Evolutionary conservation across 208 protist genomes (phyloP).

Genomic region (Trichomonas vaginalis): DNA sequence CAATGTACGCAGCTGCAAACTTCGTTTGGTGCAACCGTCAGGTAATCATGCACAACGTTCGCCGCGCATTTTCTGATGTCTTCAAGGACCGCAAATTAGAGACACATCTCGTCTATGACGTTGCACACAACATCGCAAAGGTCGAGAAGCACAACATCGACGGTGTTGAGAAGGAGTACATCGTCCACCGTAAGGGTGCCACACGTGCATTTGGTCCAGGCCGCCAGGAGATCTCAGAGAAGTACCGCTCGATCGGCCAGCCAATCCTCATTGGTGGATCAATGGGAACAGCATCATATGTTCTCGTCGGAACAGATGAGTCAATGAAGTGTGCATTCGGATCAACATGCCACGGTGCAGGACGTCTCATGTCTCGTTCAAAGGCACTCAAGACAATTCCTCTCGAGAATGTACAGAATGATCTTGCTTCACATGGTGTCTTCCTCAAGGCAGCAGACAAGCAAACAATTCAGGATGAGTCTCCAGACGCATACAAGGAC

Average conservation of each 20-base stretch:
- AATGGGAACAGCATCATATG: too few relatives aligned
- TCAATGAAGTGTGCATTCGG: constrained; percentile 50
- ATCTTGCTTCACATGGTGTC: constrained; percentile 46
- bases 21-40: constrained; percentile 61
- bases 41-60: constrained; percentile 53
- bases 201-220: constrained; percentile 62
- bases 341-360: constrained; percentile 64
- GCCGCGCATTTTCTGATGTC: constrained; percentile 44
- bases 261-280: constrained; percentile 62
- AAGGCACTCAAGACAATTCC: constrained; percentile 29
- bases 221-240: constrained; percentile 56
- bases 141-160: constrained; percentile 49
- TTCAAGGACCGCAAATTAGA: constrained; percentile 43
- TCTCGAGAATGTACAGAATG: constrained; percentile 40
- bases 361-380: constrained; percentile 41
- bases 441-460: constrained; percentile 50
- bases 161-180: constrained; percentile 35
- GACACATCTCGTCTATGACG: constrained; percentile 62
- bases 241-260: constrained; percentile 59
- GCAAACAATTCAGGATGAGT: constrained; percentile 61
- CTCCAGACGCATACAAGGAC: constrained; percentile 63
- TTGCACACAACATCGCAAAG: too few relatives aligned
- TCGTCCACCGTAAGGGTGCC: constrained; percentile 66
- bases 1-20: constrained; percentile 60
- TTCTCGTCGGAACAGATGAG: constrained; percentile 56